Base-by-base conservation (phyloP, 2,329 filamentous ascomycete genomes). In the Sclerotiophoma versabilis region DNA sequence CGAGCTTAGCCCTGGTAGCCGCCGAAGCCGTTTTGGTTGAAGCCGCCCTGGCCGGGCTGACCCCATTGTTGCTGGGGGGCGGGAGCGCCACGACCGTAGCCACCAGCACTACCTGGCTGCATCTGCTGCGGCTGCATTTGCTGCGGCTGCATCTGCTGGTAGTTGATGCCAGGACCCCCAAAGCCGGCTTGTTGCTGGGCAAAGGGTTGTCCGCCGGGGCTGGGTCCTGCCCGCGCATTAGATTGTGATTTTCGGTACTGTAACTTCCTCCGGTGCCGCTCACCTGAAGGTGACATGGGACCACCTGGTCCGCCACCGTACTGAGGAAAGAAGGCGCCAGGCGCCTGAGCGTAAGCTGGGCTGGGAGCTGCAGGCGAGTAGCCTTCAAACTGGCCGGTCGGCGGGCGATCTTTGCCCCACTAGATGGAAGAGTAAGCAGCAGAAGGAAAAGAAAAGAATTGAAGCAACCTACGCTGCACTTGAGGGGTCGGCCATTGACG, bases 321-420 rank as follows among this genome's bases (percentile, higher is more conserved):
- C 79, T 98, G 95, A 64, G 93, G 92, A 77, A 97, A 98, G 81
- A 92, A 97, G 29, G 84, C 82, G 54, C 87, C 88, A 55, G 91
- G 90, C 37, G 91, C 91, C 67, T 88, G 90, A 60, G 90, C 88
- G 72, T 89, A 96, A 50, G 83, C 87, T 84, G 86, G 64, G 83
- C 88, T 77, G 86, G 87, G 66, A 84, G 74, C 91, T 74, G 93
- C 90, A 48, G 93, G 89, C 66, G 90, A 87, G 73, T 90, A 93
- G 66, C 91, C 91, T 68, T 96, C 96, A 65, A 89, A 90, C 70
- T 90, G 84, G 64, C 87, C 85, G 68, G 87, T 92, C 23, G 95
- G 92, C 47, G 93, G 92, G 80, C 96, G 96, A 79, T 99, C 95
- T 81, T 99, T 99, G 75, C 95, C 95, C 95, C 95, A 99, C 93